Base-by-base conservation (phyloP, 495 filamentous ascomycete species). In the Aspergillus affinis region DNA sequence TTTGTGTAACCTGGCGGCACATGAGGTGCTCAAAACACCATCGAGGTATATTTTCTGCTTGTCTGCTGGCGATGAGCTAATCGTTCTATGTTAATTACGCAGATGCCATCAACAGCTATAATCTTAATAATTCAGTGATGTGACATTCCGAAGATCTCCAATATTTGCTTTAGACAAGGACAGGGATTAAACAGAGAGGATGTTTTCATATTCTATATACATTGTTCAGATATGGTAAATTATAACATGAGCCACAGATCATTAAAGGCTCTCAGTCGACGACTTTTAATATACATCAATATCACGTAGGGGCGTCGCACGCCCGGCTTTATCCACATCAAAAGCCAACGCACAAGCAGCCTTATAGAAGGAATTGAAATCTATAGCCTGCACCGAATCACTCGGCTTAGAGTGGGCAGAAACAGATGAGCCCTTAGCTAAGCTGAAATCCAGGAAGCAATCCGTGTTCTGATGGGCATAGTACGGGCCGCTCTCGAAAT, bases 401-500 rank as follows among this genome's bases (percentile, higher is more conserved):
- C 20, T 5, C 29, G 30, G 57, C 44, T 26, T 4, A 26, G 2
- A 4, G 23, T 26, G 4, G 15, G 48, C 23, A 18, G 54, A 7
- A 15, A 56, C 36, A 7, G 36, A 17, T 48, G 30, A 17, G 21
- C 45, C 9, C 50, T 26, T 26, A 20, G 55, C n/a, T 29, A 75
- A 32, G 9, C 68, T 50, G 65, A 74, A 70, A 12, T 69, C 60
- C 30, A 80, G 45, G 20, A 64, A 67, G n/a, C 78, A 18, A 21
- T 78, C 69, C 4, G 65, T 71, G 3, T 58, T 66, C 6, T 54
- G 65, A 3, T 59, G 32, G 10, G 77, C 57, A 19, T 66, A 61
- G 60, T 73, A 72, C 7, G 73, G 72, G 0, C 74, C 75, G 50
- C 65, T 73, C 36, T 74, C 72, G 27, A 69, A 72, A 53, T 63